These are phyloP conservation scores for Macrotyloma uniflorum DNA, from an alignment of 306 rosid genomes.

Conservation along the genomic window DNA sequence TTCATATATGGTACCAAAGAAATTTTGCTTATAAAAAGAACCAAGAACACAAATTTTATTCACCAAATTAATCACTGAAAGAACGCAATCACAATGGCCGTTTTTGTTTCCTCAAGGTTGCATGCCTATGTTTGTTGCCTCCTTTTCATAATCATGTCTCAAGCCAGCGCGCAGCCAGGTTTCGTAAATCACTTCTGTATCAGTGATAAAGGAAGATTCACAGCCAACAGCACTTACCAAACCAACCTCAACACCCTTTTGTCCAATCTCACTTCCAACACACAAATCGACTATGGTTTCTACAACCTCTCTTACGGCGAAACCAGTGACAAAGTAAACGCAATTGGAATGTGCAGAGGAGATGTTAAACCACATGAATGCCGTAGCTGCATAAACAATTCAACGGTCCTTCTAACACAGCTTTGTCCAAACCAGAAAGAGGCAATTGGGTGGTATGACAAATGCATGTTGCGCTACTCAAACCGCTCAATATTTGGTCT, in stretches of 20 bases:
- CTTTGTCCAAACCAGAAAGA: background rate
- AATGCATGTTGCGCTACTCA: background rate
- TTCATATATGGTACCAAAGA: background rate
- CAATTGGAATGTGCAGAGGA: background rate
- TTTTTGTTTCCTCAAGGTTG: background rate
- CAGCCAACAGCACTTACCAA: background rate
- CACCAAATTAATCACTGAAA: background rate
- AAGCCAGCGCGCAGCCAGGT: background rate
- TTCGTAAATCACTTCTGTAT: background rate
- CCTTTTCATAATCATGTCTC: background rate
- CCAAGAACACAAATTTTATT: background rate
- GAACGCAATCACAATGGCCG: background rate
- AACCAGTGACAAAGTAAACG: background rate
- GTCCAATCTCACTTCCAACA: slow-evolving; percentile 1
- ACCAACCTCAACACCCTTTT: slow-evolving; percentile 19
- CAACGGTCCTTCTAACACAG: background rate
- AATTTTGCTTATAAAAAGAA: background rate
- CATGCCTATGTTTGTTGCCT: background rate
- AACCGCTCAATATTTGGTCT: background rate
- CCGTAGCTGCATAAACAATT: background rate
- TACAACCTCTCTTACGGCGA: background rate
- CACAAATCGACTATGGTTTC: slow-evolving; percentile 13
- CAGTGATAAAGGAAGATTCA: background rate
- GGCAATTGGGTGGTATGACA: background rate
- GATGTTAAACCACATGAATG: background rate